Conservation (phyloP, 2,329 filamentous ascomycete species). For the Alternaria alternata region DNA sequence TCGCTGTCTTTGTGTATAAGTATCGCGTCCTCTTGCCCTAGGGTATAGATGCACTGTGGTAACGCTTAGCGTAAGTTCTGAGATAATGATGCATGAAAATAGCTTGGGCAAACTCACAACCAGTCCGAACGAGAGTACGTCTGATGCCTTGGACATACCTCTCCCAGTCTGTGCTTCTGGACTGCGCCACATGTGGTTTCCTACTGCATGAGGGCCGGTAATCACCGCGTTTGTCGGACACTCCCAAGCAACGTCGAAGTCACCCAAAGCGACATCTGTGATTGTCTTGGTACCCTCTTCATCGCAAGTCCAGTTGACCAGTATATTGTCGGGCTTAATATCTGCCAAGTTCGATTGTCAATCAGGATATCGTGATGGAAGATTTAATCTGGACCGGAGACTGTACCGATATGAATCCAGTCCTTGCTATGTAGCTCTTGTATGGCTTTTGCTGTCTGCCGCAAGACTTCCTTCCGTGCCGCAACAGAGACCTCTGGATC, state of each 20-base stretch:
- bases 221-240: constrained; percentile 34
- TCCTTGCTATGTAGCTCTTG: constrained; percentile 49
- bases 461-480: constrained; percentile 48
- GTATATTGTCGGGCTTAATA: constrained; percentile 53
- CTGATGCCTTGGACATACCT: constrained; percentile 47
- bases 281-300: constrained; percentile 43
- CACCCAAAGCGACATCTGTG: constrained; percentile 46
- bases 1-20: constrained; percentile 44
- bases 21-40: constrained; percentile 43
- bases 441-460: constrained; percentile 45
- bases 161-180: constrained; percentile 50
- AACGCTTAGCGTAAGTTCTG: constrained; percentile 28
- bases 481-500: constrained; percentile 39
- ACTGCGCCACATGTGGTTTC: constrained; percentile 54
- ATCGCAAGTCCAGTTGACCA: constrained; percentile 48
- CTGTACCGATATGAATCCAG: constrained; percentile 49
- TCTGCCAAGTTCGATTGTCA: constrained; percentile 41
- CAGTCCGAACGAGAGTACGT: constrained; percentile 51
- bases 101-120: constrained; percentile 42
- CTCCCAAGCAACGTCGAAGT: constrained; percentile 51
- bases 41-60: constrained; percentile 47
- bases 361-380: constrained; percentile 22
- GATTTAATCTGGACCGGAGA: constrained; percentile 19
- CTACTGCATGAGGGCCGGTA: constrained; percentile 41
- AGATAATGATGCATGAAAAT: constrained; percentile 7